Evolutionary conservation across 2,329 filamentous ascomycete species (phyloP).

Genomic region (Ophiocordyceps camponoti-rufipedis): DNA sequence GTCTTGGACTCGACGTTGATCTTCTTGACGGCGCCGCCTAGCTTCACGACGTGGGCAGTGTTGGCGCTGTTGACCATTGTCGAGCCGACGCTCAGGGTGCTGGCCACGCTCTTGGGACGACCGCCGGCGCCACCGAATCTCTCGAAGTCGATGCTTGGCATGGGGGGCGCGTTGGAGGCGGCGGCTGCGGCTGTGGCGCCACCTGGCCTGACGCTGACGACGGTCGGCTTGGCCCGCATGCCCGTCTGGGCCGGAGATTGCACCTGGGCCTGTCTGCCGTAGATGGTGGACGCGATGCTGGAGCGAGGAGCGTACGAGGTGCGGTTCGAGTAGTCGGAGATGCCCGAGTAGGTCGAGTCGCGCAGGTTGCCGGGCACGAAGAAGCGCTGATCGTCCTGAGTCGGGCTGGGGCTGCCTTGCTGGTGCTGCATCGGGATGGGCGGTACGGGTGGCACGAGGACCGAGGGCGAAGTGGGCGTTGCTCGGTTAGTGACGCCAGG

Average conservation of each 20-base stretch:
- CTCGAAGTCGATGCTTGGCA: slow-evolving; percentile 51
- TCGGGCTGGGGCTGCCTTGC: slow-evolving; percentile 21
- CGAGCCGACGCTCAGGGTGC: slow-evolving; percentile 48
- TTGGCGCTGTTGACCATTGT: slow-evolving; percentile 49
- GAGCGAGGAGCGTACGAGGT: slow-evolving; percentile 45
- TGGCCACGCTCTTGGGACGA: slow-evolving; percentile 34
- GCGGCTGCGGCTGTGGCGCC: slow-evolving; percentile 32
- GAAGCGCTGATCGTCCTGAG: slow-evolving; percentile 68
- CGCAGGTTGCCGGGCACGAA: slow-evolving; percentile 82
- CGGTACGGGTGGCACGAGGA: slow-evolving; percentile 81
- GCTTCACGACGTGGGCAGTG: slow-evolving; percentile 43
- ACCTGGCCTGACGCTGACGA: slow-evolving; percentile 77
- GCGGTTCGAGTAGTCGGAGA: slow-evolving; percentile 44
- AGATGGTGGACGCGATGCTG: slow-evolving; percentile 84
- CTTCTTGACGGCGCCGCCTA: slow-evolving; percentile 32
- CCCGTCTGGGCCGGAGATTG: slow-evolving; percentile 70
- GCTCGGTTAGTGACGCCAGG: slow-evolving; percentile 91
- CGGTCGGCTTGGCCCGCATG: slow-evolving; percentile 72
- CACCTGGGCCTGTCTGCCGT: slow-evolving; percentile 77
- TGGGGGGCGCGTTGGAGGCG: slow-evolving; percentile 41
- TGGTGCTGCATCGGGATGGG: slow-evolving; percentile 61
- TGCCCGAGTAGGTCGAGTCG: slow-evolving; percentile 75
- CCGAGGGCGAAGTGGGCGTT: slow-evolving; percentile 59
- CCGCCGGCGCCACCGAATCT: slow-evolving; percentile 26
- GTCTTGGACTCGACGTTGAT: slow-evolving; percentile 19